Percentiles rank a stretch among this genome's conserved stretches.
These are phyloP conservation scores for Dactylellina sp. DNA, from an alignment of 2,329 filamentous ascomycete species.

Conservation along the genomic window DNA sequence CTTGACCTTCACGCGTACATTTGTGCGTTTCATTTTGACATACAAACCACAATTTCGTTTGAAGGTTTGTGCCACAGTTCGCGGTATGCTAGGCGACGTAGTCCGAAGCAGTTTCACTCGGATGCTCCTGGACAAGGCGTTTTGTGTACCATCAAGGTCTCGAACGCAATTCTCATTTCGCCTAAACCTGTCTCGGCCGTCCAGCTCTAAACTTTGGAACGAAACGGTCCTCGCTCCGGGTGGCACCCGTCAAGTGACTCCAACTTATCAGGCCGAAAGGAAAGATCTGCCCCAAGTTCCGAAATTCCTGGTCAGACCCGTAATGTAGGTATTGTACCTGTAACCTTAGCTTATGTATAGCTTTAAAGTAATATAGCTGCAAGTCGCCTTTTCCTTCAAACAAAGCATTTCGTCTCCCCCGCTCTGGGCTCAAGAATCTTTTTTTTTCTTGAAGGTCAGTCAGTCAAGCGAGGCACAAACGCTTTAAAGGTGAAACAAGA, in stretches of 20 bases:
- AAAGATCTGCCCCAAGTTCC: constrained; percentile 42
- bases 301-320: constrained; percentile 33
- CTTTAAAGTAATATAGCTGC: constrained; percentile 48
- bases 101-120: constrained; percentile 7
- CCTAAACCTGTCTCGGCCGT: background rate
- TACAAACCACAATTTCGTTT: constrained; percentile 19
- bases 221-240: constrained; percentile 17
- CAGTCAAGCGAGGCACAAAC: constrained; percentile 52
- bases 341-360: constrained; percentile 37
- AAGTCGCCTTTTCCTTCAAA: constrained; percentile 49
- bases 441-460: constrained; percentile 22
- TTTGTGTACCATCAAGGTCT: constrained; percentile 8
- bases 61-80: constrained; percentile 15
- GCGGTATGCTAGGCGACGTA: constrained; percentile 8
- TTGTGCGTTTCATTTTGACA: constrained; percentile 45
- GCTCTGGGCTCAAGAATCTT: constrained; percentile 38
- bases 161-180: background rate
- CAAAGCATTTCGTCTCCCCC: constrained; percentile 51
- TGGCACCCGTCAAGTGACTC: constrained; percentile 20
- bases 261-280: constrained; percentile 9
- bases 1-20: constrained; percentile 17
- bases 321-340: constrained; percentile 35
- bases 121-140: background rate
- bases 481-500: constrained; percentile 53
- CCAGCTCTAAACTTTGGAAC: constrained; percentile 10